Conservation (phyloP, 768 basidiomycete genomes). For the Leccinum subtestaceum region DNA sequence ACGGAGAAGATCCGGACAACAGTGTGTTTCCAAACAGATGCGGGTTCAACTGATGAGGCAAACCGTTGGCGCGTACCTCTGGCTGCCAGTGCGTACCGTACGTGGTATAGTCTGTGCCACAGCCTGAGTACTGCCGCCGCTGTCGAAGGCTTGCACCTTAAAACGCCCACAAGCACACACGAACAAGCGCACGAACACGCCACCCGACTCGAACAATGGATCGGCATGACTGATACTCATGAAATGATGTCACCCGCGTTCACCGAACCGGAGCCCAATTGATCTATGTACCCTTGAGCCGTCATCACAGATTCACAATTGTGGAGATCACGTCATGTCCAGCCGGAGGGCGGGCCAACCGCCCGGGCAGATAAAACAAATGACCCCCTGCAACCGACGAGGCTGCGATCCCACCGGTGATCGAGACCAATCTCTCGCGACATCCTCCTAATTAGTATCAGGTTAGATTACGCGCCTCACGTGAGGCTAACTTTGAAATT, state of each 20-base stretch:
- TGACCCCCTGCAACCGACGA: neutral
- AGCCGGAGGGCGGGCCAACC: neutral
- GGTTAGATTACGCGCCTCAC: neutral
- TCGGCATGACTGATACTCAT: neutral
- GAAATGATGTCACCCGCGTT: neutral
- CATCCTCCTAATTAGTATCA: neutral
- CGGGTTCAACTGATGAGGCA: neutral
- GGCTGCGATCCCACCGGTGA: neutral
- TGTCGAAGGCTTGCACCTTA: neutral
- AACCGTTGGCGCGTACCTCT: neutral
- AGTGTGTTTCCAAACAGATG: neutral
- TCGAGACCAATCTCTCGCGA: neutral
- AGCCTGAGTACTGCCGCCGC: neutral
- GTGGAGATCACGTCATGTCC: neutral
- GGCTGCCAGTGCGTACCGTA: neutral
- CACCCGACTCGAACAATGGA: neutral
- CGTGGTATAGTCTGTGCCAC: neutral
- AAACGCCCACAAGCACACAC: neutral
- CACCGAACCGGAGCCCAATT: neutral
- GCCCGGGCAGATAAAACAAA: neutral
- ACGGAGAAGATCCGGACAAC: neutral
- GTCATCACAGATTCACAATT: too few relatives aligned
- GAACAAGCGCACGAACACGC: neutral
- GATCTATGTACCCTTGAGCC: too few relatives aligned
- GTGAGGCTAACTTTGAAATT: slow-evolving; percentile 1